Evolutionary conservation across 306 rosid genomes (phyloP), one percentile per base, ranked within the genome.

Genomic region (Pueraria montana): DNA sequence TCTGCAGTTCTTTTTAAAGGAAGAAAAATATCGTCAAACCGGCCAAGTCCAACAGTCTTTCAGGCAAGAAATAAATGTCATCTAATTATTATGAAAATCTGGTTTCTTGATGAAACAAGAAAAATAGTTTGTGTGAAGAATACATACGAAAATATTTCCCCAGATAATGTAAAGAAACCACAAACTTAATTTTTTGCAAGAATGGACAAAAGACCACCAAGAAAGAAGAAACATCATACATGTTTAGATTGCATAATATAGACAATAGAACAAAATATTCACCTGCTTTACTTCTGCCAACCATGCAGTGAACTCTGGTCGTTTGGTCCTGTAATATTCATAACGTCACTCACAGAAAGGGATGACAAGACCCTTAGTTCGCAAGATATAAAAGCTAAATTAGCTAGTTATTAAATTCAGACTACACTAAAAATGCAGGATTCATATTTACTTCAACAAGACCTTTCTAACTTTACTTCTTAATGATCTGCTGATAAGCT

Each of bases 251-350:
- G 61, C 61, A 46, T 23, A 46, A 48, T 24, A 65, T 50, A 62
- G 30, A 82, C 17, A 87, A 26, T 45, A 80, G 49, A 50, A 43
- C 27, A 74, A 76, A 88, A 80, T 32, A 67, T 63, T 74, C 69
- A 96, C 99, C 96, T 91, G 91, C 85, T 94, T 96, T 10, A 96
- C 93, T 90, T 96, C 99, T 21, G 88, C 81, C 85, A 96, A 89
- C 99, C 98, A 96, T 40, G 99, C 99, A 84, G 98, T 94, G 87
- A 96, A 96, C 84, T 96, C 97, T 8, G 98, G 99, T 68, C 99
- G 93, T 78, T 96, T 96, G 82, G 68, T 96, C 99, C 99, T 96
- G 84, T 32, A 86, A 74, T 43, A 87, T 45, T 66, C 71, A 64
- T 45, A 82, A 72, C 55, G 79, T 83, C 81, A 77, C 45, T 65